Evolutionary conservation across 2,329 filamentous ascomycete genomes (phyloP).

Genomic region (Scedosporium aurantiacum): DNA sequence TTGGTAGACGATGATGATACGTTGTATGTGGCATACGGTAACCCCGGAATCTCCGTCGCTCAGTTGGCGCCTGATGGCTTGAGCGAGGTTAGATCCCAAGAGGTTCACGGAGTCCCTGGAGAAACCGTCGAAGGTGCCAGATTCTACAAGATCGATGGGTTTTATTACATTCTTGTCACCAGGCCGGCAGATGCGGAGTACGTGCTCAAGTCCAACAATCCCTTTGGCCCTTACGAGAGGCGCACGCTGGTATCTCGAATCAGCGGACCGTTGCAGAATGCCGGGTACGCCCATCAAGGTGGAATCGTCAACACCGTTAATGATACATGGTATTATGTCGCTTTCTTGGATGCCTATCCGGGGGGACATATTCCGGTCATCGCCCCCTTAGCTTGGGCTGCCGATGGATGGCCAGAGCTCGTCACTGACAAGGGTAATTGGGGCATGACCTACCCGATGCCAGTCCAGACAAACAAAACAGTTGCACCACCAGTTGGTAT

Average conservation of each 20-base stretch:
- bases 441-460: constrained; percentile 28
- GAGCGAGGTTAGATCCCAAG: constrained; percentile 29
- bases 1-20: constrained; percentile 48
- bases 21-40: constrained; percentile 47
- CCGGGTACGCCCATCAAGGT: constrained; percentile 40
- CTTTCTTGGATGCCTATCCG: constrained; percentile 42
- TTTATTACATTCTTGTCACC: constrained; percentile 40
- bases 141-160: constrained; percentile 45
- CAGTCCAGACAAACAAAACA: constrained; percentile 17
- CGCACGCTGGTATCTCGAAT: not conserved
- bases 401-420: constrained; percentile 35
- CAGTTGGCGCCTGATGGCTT: constrained; percentile 35
- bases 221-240: constrained; percentile 6
- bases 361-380: constrained; percentile 42
- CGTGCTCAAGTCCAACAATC: not conserved
- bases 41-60: constrained; percentile 35
- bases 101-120: constrained; percentile 24
- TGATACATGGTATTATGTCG: constrained; percentile 46
- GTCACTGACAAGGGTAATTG: constrained; percentile 32
- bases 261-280: not conserved
- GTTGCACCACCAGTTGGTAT: constrained; percentile 16
- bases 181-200: constrained; percentile 1
- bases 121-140: constrained; percentile 37
- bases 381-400: constrained; percentile 37
- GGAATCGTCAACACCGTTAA: constrained; percentile 38